Base-by-base conservation (phyloP, 2,329 filamentous ascomycete genomes). In the Rhytidhysteron rufulum region DNA sequence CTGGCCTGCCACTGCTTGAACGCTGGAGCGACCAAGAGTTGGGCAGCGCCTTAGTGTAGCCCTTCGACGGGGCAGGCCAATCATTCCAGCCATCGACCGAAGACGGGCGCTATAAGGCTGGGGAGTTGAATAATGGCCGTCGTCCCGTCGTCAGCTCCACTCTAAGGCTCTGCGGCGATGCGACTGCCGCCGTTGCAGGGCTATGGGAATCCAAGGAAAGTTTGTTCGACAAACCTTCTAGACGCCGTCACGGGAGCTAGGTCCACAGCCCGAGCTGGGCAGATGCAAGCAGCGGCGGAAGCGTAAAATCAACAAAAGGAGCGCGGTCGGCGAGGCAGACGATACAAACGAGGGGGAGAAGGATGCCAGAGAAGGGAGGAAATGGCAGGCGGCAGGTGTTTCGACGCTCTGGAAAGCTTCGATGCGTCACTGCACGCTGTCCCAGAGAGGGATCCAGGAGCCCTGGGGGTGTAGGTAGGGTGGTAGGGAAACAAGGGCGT, bases 141-240 rank as follows among this genome's bases (percentile, higher is more conserved):
- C 37, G 45, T 54, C 48, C 56, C 41, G 41, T 47, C 39, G 47
- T 54, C 48, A 57, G 49, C 44, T 45, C 48, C 46, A 9, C n/a
- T 50, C 50, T 49, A 54, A 52, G 45, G 47, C 43, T 42, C 50
- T 54, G 53, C 24, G 24, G 8, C 53, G 50, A 46, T 62, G 59
- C 58, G 61, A 62, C 57, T 59, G 58, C 54, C 55, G 59, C 54
- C 48, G 61, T 58, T 54, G 51, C 59, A 63, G 57, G 59, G 58
- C 47, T 56, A 52, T 45, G 17, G 19, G 48, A 52, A 50, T 57
- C 50, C 54, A 47, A 60, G n/a, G n/a, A 62, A 63, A 63, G 58
- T 60, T 58, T 61, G 58, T 61, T 61, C 55, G 43, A 43, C 44
- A 56, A 58, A 58, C 57, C 53, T 44, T 7, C 24, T 13, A 27